Percentiles rank a stretch among this genome's conserved stretches.
Conservation (phyloP, 345 rosid genomes). For the Ailanthus altissimus region DNA sequence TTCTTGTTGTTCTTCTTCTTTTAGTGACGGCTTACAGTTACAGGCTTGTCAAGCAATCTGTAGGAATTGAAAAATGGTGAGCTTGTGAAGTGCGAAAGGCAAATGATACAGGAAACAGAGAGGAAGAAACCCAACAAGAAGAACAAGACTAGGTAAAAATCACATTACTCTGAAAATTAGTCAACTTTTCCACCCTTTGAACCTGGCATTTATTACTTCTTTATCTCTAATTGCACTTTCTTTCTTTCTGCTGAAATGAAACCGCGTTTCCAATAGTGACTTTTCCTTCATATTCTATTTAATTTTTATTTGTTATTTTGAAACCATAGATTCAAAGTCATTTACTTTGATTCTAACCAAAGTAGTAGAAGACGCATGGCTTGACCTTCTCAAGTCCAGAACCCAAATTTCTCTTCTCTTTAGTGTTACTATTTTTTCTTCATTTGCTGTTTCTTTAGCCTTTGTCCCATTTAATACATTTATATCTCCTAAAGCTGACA, state of each 20-base stretch:
- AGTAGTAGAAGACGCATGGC: background rate
- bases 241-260: constrained; percentile 10
- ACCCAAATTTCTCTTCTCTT: background rate
- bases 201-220: background rate
- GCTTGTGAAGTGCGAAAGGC: background rate
- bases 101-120: constrained; percentile 12
- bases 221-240: background rate
- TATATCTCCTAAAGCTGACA: background rate
- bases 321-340: constrained; percentile 38
- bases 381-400: background rate
- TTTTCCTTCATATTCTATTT: background rate
- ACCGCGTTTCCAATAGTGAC: constrained; percentile 37
- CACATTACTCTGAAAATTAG: background rate
- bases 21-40: background rate
- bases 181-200: constrained; percentile 6
- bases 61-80: background rate
- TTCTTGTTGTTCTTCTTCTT: background rate
- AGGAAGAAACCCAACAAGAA: constrained; percentile 10
- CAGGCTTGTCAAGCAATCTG: background rate
- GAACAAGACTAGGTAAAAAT: constrained; percentile 21
- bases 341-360: constrained; percentile 19
- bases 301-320: background rate
- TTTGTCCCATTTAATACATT: background rate
- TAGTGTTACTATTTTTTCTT: background rate
- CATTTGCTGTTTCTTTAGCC: background rate